Percentiles rank a stretch among this genome's conserved stretches.
Evolutionary conservation across 257 asterid genomes (phyloP).

Genomic region (Fraxinus cuspidata): DNA sequence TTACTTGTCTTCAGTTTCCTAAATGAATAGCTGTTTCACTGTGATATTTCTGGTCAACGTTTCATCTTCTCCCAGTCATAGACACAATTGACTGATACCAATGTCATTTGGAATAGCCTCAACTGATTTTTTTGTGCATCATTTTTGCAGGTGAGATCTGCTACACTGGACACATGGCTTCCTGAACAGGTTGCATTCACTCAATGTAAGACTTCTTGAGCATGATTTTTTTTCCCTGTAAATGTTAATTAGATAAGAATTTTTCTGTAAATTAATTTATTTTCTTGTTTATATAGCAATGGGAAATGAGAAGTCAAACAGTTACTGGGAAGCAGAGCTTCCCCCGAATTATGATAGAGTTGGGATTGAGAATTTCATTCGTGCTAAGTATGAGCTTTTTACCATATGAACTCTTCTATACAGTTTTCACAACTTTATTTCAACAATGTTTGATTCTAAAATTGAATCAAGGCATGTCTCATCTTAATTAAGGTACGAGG

Average conservation of each 20-base stretch:
- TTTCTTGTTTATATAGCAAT: slow-evolving; percentile 57
- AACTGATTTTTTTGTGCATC: slow-evolving; percentile 7
- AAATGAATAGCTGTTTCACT: not conserved
- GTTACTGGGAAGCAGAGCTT: slow-evolving; percentile 98
- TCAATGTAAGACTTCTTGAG: slow-evolving; percentile 62
- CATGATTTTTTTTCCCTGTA: slow-evolving; percentile 15
- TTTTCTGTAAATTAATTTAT: not conserved
- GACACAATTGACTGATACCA: not conserved
- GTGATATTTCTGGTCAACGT: not conserved
- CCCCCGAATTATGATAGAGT: slow-evolving; percentile 98
- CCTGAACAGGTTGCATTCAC: slow-evolving; percentile 98
- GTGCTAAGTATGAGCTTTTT: slow-evolving; percentile 79
- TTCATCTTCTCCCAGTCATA: not conserved
- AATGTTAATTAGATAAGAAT: slow-evolving; percentile 3
- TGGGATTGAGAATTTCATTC: slow-evolving; percentile 98
- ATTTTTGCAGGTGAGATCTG: slow-evolving; percentile 86
- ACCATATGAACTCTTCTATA: slow-evolving; percentile 5
- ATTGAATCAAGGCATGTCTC: slow-evolving; percentile 26
- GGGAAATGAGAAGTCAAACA: slow-evolving; percentile 97
- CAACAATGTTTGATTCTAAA: slow-evolving; percentile 14
- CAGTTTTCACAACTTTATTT: slow-evolving; percentile 14
- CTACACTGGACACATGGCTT: slow-evolving; percentile 99
- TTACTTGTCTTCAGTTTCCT: slow-evolving; percentile 13
- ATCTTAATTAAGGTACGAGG: slow-evolving; percentile 71
- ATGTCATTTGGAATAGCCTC: slow-evolving; percentile 10